Evolutionary conservation across 1,284 basidiomycete species (phyloP), one percentile per base, ranked within the genome.

Genomic region (Dichomitus squalens): DNA sequence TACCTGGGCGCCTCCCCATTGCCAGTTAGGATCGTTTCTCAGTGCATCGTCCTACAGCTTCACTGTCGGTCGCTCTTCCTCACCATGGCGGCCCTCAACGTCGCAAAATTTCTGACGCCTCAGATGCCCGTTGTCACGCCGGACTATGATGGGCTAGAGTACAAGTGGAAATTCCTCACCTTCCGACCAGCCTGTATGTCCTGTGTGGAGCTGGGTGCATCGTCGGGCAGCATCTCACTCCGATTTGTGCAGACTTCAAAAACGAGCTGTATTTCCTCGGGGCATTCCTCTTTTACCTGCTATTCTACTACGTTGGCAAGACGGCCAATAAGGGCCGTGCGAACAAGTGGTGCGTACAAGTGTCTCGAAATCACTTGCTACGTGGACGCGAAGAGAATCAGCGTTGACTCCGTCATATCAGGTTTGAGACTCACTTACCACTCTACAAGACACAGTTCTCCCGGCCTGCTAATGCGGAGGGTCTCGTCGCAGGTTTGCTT

Each of bases 131-230:
- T 72, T 34, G 68, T 77, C 6, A 56, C 73, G 2, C 69, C 73
- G 8, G 75, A 84, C 31, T 89, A 87, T 65, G 70, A 79, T 20
- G 88, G 92, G 16, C 71, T 82, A 47, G 82, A 95, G 72, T 85
- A 79, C 69, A 78, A 74, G 60, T 94, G 88, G 87, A 88, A 82
- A 69, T 79, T 86, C 61, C 75, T 96, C 65, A 83, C 87, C 43
- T 92, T 95, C 75, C 79, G 92, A 49, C 93, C 93, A 11, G 89
- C 87, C n/a, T 72, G 89, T 90, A 66, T 58, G 85, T 75, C 35
- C 9, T n/a, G 25, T 31, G 16, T 47, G 14, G 20, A 29, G 25
- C 36, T 40, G 20, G 20, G 25, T 27, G 35, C 31, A 18, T 39
- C 34, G n/a, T 27, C 39, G 35, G 36, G 49, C 49, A 29, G 31